Base-by-base conservation (phyloP, 208 protist species). In the Trypanosoma vivax region DNA sequence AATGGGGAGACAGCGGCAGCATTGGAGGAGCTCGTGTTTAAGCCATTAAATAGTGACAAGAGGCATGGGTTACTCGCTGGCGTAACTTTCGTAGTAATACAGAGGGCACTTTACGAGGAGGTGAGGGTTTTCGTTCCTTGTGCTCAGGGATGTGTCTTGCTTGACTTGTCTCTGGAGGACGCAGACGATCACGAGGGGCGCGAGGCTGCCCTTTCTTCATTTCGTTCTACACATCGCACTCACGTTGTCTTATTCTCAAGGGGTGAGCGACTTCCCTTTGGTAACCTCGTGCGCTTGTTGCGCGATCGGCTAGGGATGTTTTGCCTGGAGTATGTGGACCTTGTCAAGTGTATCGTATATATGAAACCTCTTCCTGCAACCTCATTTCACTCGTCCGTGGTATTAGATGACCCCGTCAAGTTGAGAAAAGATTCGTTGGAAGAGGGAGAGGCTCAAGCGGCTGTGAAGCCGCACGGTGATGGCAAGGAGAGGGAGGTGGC, bases 231-330 rank as follows among this genome's bases (percentile, higher is more conserved):
- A 0, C 79, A 91, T 34, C 53, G 47, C 30, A 43, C 41, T 10
- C 70, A 86, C 60, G 55, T 88, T 5, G 21, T 92, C 13, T 54
- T 92, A 16, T 83, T 73, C 66, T 79, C 70, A 35, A 61, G 59
- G 25, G 50, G 65, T 16, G 83, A 85, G 43, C 52, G 33, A 5
- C 47, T 79, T 48, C 79, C 76, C 0, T 76, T 79, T 39, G 34
- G 40, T 2, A 21, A 43, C 14, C 79, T 64, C 43, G 35, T 81
- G 30, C 25, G 47, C n/a, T 48, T 64, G 5, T 33, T 85, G 43
- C 64, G 45, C 24, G 57, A 81, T 16, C 28, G 45, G 19, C 60
- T 79, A 29, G 37, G 55, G n/a, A 39, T 89, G 40, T 52, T 40
- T 41, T 73, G 73, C 50, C 55, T 83, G 33, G 75, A 83, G 68